phyloP scores from a whole-genome alignment of 2,329 filamentous ascomycete species.

The Mycosphaerella arachidis region DNA sequence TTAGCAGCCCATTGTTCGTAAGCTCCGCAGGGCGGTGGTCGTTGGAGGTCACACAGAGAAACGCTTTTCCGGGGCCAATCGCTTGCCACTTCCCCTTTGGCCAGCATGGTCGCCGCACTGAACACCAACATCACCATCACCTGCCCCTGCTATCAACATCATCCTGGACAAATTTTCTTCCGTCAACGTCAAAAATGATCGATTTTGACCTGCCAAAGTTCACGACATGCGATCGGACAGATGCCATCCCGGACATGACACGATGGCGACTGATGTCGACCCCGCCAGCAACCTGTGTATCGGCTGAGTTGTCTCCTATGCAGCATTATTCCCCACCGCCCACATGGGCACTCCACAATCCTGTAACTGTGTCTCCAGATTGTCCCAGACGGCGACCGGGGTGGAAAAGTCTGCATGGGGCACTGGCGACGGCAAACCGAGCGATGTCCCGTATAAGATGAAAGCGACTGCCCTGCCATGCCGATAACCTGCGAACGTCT shows the following conservation, averaged over 20 bases:
- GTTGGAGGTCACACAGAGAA: not conserved
- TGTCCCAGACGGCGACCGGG: not conserved
- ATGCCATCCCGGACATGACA: not conserved
- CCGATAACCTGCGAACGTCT: not conserved
- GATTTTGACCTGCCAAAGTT: not conserved
- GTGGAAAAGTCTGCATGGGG: not conserved
- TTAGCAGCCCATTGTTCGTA: too few relatives aligned
- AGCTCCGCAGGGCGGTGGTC: not conserved
- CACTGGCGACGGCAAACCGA: not conserved
- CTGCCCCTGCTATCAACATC: not conserved
- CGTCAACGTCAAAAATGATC: not conserved
- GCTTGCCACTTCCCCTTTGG: not conserved
- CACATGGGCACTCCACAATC: not conserved
- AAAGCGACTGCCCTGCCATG: not conserved
- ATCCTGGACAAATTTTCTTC: not conserved
- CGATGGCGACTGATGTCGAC: not conserved
- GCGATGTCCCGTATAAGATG: not conserved
- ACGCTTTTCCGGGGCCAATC: not conserved
- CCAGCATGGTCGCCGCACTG: not conserved
- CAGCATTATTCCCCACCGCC: not conserved
- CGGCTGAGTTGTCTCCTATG: not conserved
- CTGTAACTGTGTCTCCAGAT: not conserved
- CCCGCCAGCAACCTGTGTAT: not conserved
- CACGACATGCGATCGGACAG: not conserved
- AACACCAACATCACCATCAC: not conserved